Percentiles rank a stretch among this genome's conserved stretches.
Evolutionary conservation across 169 alveolate species (phyloP).

Genomic region (Plasmodium coatneyi): DNA sequence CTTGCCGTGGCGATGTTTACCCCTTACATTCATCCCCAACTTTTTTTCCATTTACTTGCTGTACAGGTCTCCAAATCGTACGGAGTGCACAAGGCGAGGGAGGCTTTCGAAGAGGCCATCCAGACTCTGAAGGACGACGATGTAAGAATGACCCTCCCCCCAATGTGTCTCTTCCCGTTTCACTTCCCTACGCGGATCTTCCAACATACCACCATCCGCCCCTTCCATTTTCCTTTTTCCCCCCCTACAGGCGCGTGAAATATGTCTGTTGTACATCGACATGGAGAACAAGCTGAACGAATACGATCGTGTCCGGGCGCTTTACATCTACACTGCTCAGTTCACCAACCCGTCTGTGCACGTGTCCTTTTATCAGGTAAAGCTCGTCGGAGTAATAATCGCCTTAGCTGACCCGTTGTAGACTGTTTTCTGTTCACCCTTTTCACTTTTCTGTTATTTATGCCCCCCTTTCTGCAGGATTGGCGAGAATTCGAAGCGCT

Average conservation of each 20-base stretch:
- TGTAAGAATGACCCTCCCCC: conserved; percentile 3
- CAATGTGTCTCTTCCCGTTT: background rate
- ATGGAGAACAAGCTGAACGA: conserved; percentile 92
- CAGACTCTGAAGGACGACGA: conserved; percentile 56
- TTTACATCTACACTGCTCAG: conserved; percentile 87
- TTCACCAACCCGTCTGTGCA: conserved; percentile 85
- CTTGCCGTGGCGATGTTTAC: background rate
- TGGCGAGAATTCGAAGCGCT: conserved; percentile 92
- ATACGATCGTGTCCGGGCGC: conserved; percentile 92
- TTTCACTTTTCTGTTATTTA: background rate
- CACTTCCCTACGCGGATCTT: background rate
- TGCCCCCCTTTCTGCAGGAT: conserved; percentile 19
- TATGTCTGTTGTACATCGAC: conserved; percentile 90
- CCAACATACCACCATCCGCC: background rate
- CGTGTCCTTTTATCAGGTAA: conserved; percentile 69
- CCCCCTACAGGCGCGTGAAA: conserved; percentile 79
- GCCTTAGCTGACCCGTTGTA: background rate
- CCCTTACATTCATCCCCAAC: background rate
- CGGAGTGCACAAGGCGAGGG: conserved; percentile 71
- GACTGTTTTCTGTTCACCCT: background rate
- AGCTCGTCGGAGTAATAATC: background rate
- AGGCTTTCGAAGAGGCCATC: conserved; percentile 71
- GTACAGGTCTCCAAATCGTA: conserved; percentile 50
- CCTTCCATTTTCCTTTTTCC: background rate
- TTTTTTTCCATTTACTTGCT: background rate